Evolutionary conservation across 2,329 filamentous ascomycete species (phyloP), one percentile per base, ranked within the genome.

Genomic region (Colletotrichum tamarilloi): DNA sequence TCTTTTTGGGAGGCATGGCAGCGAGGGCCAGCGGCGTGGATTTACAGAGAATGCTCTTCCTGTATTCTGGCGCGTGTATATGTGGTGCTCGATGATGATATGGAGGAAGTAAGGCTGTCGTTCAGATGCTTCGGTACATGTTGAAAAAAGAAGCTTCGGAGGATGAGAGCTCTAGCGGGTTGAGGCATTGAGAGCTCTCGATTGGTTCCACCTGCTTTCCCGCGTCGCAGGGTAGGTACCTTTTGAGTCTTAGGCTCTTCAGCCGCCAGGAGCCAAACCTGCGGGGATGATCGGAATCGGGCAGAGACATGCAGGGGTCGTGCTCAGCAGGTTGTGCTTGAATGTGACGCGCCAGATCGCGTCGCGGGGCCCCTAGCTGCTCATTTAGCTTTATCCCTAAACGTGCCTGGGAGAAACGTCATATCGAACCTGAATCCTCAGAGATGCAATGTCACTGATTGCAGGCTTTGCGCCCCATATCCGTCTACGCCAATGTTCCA

Each of bases 1-100:
- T 92, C 82, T 95, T 95, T 76, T 90, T 89, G 1, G 92, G 92
- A 67, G 92, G 90, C 92, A 94, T 94, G 58, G 76, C 79, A 72
- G 64, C 49, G 72, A 56, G 26, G 53, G 53, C 53, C 22, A 26
- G 53, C 19, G 19, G 42, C 42, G 42, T 22, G 19, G 7, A n/a
- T 49, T 5, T 4, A 49, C 19, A 19, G 42, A 49, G 42, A 49
- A n/a, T n/a, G 7, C 19, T n/a, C 8, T 49, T n/a, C 42, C 19
- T 49, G 19, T 5, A 11, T n/a, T 49, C 8, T 49, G 42, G 16
- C 42, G 42, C 8, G 28, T 46, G 24, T 16, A 64, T 22, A 24
- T 24, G 35, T 3, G 55, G 28, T 46, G 5, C 16, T n/a, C n/a
- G 14, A 30, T 46, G 19, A 32, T n/a, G 22, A 22, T 60, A 7